phyloP scores from a whole-genome alignment of 495 filamentous ascomycete species.

The Cercophora samala region DNA sequence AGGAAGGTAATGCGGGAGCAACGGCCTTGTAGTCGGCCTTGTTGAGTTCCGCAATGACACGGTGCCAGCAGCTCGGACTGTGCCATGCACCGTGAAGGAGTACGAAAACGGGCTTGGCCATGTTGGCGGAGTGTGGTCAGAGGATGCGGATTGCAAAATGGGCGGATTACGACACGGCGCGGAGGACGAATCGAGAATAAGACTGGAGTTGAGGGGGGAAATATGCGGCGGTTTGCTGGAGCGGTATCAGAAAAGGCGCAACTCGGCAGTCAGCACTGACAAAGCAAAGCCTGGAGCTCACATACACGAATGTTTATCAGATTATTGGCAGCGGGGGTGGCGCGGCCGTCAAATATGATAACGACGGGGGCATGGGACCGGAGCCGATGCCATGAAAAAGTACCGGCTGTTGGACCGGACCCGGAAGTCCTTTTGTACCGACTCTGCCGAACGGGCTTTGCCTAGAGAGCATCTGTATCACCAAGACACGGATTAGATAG shows the following conservation, averaged over 20 bases:
- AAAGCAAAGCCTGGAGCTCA: neutral
- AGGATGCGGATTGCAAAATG: neutral
- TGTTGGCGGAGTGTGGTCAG: neutral
- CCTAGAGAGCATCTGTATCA: neutral
- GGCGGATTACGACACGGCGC: neutral
- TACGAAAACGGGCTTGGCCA: neutral
- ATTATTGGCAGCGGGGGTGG: neutral
- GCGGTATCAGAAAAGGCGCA: neutral
- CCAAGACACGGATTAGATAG: neutral
- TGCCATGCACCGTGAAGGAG: neutral
- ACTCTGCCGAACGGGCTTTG: neutral
- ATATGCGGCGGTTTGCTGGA: neutral
- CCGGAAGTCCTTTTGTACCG: neutral
- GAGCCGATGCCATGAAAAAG: neutral
- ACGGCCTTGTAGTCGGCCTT: neutral
- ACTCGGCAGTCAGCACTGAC: neutral
- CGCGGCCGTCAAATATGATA: neutral
- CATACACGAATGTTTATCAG: neutral
- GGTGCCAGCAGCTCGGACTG: neutral
- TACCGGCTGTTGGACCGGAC: neutral
- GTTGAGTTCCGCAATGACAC: neutral
- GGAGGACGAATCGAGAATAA: neutral
- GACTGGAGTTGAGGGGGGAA: neutral
- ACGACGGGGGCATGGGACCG: neutral
- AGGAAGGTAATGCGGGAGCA: neutral